phyloP scores from a whole-genome alignment of 1,139 yeast genomes.

The Torulaspora globosa region DNA sequence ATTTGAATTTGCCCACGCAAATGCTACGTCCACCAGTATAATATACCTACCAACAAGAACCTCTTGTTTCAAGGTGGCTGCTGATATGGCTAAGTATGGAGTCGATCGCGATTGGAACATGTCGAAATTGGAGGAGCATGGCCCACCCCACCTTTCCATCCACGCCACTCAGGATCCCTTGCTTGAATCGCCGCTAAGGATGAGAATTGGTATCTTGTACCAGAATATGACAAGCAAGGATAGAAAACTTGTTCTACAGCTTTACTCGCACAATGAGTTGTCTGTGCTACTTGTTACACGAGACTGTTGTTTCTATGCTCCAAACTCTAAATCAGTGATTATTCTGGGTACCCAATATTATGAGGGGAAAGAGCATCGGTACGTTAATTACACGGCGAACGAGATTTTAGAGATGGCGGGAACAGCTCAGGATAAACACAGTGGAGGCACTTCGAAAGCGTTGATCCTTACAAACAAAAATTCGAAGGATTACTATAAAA shows the following conservation, averaged over 20 bases:
- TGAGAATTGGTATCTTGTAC: slow-evolving; percentile 68
- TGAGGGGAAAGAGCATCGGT: slow-evolving; percentile 71
- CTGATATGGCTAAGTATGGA: slow-evolving; percentile 43
- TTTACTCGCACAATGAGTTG: slow-evolving; percentile 50
- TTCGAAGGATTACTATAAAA: slow-evolving; percentile 60
- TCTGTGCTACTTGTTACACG: slow-evolving; percentile 54
- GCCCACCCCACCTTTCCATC: slow-evolving; percentile 35
- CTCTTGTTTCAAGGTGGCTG: slow-evolving; percentile 51
- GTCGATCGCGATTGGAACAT: slow-evolving; percentile 38
- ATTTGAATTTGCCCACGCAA: slow-evolving; percentile 33
- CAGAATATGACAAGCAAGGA: slow-evolving; percentile 59
- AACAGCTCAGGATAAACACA: slow-evolving; percentile 41
- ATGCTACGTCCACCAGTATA: slow-evolving; percentile 22
- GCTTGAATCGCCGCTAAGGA: slow-evolving; percentile 44
- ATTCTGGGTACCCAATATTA: slow-evolving; percentile 68
- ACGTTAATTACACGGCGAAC: slow-evolving; percentile 62
- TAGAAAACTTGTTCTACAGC: slow-evolving; percentile 48
- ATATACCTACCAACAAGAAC: slow-evolving; percentile 58
- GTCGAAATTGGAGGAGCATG: slow-evolving; percentile 38
- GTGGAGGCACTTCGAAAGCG: slow-evolving; percentile 41
- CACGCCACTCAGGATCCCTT: slow-evolving; percentile 44
- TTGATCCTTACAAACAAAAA: slow-evolving; percentile 55
- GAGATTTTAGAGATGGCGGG: slow-evolving; percentile 76
- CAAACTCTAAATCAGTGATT: slow-evolving; percentile 52
- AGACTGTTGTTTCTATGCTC: slow-evolving; percentile 51